Evolutionary conservation across 2,329 filamentous ascomycete species (phyloP), one percentile per base, ranked within the genome.

Genomic region (Exophiala sideris): DNA sequence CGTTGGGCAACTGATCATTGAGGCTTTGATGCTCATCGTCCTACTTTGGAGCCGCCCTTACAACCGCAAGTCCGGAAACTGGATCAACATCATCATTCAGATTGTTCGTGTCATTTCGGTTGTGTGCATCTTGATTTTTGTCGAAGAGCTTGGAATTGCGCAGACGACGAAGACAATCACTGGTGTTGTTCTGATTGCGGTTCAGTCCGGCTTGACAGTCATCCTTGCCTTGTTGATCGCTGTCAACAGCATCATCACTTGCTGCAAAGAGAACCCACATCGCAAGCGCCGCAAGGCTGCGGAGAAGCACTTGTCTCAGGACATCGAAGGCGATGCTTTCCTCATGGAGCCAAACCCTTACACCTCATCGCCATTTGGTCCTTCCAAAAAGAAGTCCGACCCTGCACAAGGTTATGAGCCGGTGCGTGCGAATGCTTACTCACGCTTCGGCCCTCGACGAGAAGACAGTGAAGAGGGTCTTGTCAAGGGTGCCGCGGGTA

Each of bases 101-200:
- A 79, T 88, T 35, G 90, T 96, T 14, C 88, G 94, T 40, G 87
- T 96, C 10, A 75, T 96, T 47, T 96, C 92, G 0, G 88, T 96
- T 5, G 80, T 83, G 50, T 96, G 91, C 74, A 89, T 97, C 64
- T 75, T 99, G 61, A 79, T 97, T 48, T 99, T 97, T 65, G 92
- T 97, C 24, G 88, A 97, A 68, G 87, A 97, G 73, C 84, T 99
- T 50, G 89, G 88, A 53, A 86, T 99, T 63, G 81, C 85, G 5
- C 86, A 96, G 71, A 95, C 91, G 8, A 96, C 92, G 8, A 90
- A 96, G 76, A 97, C 94, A 0, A 83, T 97, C 46, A 92, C 89
- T 12, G 94, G 94, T 51, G 83, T 97, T n/a, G 89, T 91, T 12
- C 80, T 99, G 55, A 94, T 97, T 62, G 89, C 86, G n/a, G 80